Evolutionary conservation across 176 grass and related monocot species (phyloP).

Genomic region (Carex littledalei): DNA sequence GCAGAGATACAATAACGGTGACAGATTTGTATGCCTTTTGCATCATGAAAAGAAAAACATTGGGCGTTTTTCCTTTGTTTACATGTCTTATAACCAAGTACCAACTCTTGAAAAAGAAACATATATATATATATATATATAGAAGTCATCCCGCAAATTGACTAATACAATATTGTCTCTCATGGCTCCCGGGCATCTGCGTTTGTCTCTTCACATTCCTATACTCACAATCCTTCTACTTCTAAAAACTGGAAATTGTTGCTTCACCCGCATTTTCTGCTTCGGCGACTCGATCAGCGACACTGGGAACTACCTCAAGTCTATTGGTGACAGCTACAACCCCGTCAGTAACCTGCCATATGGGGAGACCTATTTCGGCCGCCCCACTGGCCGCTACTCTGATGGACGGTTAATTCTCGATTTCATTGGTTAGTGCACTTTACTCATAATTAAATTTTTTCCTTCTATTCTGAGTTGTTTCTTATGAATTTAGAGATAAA

Average conservation of each 20-base stretch:
- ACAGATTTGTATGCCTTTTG: too few relatives aligned
- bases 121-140: too few relatives aligned
- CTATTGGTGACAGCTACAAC: constrained; percentile 14
- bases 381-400: constrained; percentile 54
- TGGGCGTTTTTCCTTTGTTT: too few relatives aligned
- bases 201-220: background rate
- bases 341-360: constrained; percentile 43
- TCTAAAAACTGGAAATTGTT: constrained; percentile 19
- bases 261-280: constrained; percentile 75
- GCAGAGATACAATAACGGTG: too few relatives aligned
- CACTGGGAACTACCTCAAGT: constrained; percentile 61
- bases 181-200: background rate
- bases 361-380: constrained; percentile 59
- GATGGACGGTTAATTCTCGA: constrained; percentile 81
- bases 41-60: too few relatives aligned
- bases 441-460: background rate
- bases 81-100: too few relatives aligned
- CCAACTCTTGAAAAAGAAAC: too few relatives aligned
- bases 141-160: too few relatives aligned
- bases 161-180: background rate
- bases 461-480: background rate
- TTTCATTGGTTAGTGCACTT: constrained; percentile 57
- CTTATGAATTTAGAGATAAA: background rate
- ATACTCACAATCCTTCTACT: background rate
- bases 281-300: constrained; percentile 87